A percentile compares a stretch with the other conserved stretches of the same genome.
Conservation (phyloP, 1,284 basidiomycete species). For the Calocybe gambosa region DNA sequence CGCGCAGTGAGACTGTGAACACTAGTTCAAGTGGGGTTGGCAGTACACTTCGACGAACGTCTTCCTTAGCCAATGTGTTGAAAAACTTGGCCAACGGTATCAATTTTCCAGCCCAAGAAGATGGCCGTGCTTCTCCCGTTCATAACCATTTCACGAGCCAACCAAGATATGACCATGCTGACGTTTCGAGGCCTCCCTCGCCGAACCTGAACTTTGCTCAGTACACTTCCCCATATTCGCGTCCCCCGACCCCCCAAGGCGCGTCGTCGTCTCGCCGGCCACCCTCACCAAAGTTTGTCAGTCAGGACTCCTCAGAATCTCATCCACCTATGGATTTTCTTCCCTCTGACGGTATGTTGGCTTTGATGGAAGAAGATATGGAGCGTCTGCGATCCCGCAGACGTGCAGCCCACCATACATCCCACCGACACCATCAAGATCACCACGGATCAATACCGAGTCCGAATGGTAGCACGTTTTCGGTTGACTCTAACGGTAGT, state of each 20-base stretch:
- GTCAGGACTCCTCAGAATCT: constrained; percentile 19
- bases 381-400: constrained; percentile 73
- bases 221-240: constrained; percentile 71
- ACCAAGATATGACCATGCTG: constrained; percentile 29
- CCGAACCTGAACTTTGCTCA: constrained; percentile 71
- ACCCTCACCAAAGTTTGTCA: constrained; percentile 21
- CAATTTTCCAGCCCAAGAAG: constrained; percentile 57
- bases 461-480: constrained; percentile 69
- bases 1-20: constrained; percentile 58
- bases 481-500: constrained; percentile 56
- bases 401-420: constrained; percentile 26
- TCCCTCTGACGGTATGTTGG: constrained; percentile 77
- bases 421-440: constrained; percentile 32
- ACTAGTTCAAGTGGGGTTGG: constrained; percentile 54
- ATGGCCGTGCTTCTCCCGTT: constrained; percentile 42
- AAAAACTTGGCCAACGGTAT: constrained; percentile 70
- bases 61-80: constrained; percentile 81
- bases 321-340: constrained; percentile 44
- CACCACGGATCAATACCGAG: constrained; percentile 46
- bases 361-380: constrained; percentile 87
- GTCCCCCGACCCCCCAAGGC: constrained; percentile 37
- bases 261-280: constrained; percentile 1
- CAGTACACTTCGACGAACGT: constrained; percentile 70
- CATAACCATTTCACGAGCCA: constrained; percentile 21
- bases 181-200: constrained; percentile 63